Base-by-base conservation (phyloP, 768 basidiomycete genomes). In the Lyophyllum semitale region DNA sequence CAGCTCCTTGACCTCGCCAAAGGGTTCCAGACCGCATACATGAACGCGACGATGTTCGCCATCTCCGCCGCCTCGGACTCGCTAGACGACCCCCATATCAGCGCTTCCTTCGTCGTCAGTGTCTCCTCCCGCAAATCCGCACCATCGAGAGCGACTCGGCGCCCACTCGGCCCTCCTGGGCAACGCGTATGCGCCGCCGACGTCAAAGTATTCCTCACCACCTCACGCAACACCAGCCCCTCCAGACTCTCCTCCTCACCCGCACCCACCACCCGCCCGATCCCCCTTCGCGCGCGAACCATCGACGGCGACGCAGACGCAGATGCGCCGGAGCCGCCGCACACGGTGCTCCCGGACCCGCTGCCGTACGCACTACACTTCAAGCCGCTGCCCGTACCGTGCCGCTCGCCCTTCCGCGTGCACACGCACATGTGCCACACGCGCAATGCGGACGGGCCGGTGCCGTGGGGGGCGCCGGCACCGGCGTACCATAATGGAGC, bases 21-120 rank as follows among this genome's bases (percentile, higher is more conserved):
- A 54, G 78, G 78, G 11, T 72, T 88, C 61, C 85, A 88, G 66
- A 73, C 71, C 18, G 82, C 79, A 32, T 87, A 85, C 59, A 77
- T 86, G 55, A 69, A 73, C 42, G 80, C 82, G 29, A 77, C 84
- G 5, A 68, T 81, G 65, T 82, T 81, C 76, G 67, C 77, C 26
- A 74, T 77, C 15, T 55, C 65, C 17, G 59, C 62, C 23, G 61
- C 69, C 18, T 51, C 72, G 59, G 65, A 64, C 62, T 64, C 41
- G 51, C 68, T 43, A 55, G 73, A 62, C 58, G 61, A 60, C 29
- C 54, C 49, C 54, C 46, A 48, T 20, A 48, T 57, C 30, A 49
- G 38, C 27, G 41, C 42, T 43, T 40, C 52, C 5, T 26, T 27
- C 43, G 26, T 52, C 7, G 47, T 48, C 12, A 33, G 27, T 9